Evolutionary conservation across 495 filamentous ascomycete species (phyloP).

Genomic region (Xylaria grammica): DNA sequence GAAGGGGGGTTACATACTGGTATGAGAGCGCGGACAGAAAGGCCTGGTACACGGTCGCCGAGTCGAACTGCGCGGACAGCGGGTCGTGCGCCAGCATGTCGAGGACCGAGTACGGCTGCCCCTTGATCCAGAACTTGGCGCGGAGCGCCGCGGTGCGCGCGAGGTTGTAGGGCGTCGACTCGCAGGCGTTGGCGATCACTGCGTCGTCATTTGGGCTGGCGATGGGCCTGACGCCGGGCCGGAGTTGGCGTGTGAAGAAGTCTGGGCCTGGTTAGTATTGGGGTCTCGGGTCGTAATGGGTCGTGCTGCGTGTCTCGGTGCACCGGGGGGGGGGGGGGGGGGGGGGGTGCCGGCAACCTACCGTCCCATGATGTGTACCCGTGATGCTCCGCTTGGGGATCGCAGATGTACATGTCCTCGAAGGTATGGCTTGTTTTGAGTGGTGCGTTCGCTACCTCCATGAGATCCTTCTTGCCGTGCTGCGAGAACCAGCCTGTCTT

Average conservation of each 20-base stretch:
- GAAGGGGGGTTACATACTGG: constrained; percentile 39
- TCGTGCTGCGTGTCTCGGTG: too few species aligned
- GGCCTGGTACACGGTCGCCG: constrained; percentile 70
- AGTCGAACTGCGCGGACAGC: constrained; percentile 58
- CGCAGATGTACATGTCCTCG: constrained; percentile 58
- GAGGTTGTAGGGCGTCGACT: constrained; percentile 62
- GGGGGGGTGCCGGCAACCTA: constrained; percentile 31
- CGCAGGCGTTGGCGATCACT: constrained; percentile 70
- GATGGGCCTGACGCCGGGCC: constrained; percentile 61
- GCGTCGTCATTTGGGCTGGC: constrained; percentile 56
- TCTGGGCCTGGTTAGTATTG: constrained; percentile 36
- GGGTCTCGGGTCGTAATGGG: background rate
- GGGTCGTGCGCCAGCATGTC: constrained; percentile 67
- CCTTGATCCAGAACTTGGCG: constrained; percentile 72
- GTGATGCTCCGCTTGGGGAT: constrained; percentile 53
- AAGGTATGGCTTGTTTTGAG: constrained; percentile 51
- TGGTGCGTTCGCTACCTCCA: constrained; percentile 54
- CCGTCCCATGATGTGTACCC: constrained; percentile 76
- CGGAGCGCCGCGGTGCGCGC: constrained; percentile 45
- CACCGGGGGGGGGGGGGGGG: background rate
- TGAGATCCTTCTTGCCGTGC: constrained; percentile 48
- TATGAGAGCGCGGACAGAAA: constrained; percentile 69
- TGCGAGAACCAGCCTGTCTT: constrained; percentile 67
- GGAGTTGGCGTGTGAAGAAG: constrained; percentile 72
- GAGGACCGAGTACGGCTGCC: constrained; percentile 65